Evolutionary conservation across 805 yeast genomes (phyloP), one percentile per base, ranked within the genome.

Genomic region (Teunomyces atbi): DNA sequence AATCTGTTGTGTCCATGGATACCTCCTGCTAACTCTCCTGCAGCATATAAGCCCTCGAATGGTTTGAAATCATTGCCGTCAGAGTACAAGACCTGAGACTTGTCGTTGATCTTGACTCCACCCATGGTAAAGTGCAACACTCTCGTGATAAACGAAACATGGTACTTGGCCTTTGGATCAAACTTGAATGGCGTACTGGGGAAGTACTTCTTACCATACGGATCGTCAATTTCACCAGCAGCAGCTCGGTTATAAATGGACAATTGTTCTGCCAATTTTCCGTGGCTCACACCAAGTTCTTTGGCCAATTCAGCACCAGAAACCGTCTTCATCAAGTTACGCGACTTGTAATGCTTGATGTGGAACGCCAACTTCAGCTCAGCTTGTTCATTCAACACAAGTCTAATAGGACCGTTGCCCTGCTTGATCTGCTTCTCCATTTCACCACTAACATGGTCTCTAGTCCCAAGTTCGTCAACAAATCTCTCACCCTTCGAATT

Each of bases 121-220:
- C 89, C 89, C 86, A 82, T 82, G 6, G 87, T 79, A 61, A 81
- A 82, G 60, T 82, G 88, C 30, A 82, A 74, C 4, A 79, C 81
- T 30, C 85, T 70, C 5, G 83, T 78, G 38, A 80, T 71, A 49
- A 68, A 75, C 1, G 83, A 77, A 19, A 78, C 80, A 52, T 78
- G 77, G 54, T 77, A 77, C 29, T 58, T 59, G 15, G 69, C 65
- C 6, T 68, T 64, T 3, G 52, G 37, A 6, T 54, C 46, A 46
- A 61, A 66, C 26, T 55, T 58, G 45, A 76, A 65, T 5, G 83
- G 83, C 4, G 75, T 62, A 27, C 74, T 73, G 13, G 80, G 76
- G 59, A 74, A 79, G 52, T 55, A 76, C 52, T 67, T 66, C 60
- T 78, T 79, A 18, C 79, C 81, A 50, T 58, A 78, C 6, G 58